These are phyloP conservation scores for Nicotiana sylvestris DNA, from an alignment of 257 asterid genomes.

Conservation along the genomic window DNA sequence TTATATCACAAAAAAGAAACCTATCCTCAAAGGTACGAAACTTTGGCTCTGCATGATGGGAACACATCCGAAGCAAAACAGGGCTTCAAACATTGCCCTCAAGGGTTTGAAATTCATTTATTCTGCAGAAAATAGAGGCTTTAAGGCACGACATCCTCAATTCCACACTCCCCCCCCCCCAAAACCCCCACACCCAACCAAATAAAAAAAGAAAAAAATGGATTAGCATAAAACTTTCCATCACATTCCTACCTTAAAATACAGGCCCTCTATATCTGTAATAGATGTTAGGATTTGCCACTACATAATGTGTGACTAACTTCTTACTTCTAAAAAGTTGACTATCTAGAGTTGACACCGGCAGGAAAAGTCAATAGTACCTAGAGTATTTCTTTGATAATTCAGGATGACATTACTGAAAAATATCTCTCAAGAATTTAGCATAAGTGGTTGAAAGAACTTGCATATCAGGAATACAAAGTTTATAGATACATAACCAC, in stretches of 20 bases:
- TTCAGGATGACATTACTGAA: background rate
- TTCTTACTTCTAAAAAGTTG: background rate
- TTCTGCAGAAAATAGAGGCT: background rate
- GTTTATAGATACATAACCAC: conserved; percentile 1
- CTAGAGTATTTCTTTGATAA: background rate
- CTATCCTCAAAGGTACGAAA: background rate
- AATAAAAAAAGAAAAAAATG: background rate
- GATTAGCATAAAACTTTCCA: background rate
- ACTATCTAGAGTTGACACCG: background rate
- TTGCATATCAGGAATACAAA: background rate
- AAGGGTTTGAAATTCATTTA: background rate
- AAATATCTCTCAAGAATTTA: background rate
- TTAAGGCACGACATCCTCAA: background rate
- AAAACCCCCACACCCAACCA: background rate
- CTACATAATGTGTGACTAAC: background rate
- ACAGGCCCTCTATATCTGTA: background rate
- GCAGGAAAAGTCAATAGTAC: background rate
- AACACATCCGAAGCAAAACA: background rate
- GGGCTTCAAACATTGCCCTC: background rate
- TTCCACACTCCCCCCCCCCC: background rate
- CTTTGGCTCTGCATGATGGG: background rate
- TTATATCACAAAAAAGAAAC: background rate
- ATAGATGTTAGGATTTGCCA: background rate
- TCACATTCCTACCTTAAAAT: background rate
- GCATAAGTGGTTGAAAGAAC: background rate